phyloP scores from a whole-genome alignment of 805 yeast genomes.

The Scheffersomyces ergatensis region DNA sequence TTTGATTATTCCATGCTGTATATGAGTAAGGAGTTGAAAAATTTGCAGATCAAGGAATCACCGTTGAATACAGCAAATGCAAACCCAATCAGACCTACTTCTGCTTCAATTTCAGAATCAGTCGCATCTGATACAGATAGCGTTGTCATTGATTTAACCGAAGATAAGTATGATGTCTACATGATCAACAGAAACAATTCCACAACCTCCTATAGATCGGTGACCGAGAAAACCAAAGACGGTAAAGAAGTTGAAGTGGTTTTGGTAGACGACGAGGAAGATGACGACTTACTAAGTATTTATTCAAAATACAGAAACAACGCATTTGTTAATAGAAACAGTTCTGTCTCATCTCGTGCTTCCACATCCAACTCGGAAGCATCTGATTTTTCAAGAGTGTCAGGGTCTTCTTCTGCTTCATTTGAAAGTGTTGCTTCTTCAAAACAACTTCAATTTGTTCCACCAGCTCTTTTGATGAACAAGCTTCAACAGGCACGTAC shows the following conservation, averaged over 20 bases:
- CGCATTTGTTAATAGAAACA: conserved; percentile 3
- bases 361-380: neutral
- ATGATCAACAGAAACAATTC: conserved; percentile 34
- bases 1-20: neutral
- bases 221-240: conserved; percentile 33
- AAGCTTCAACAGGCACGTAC: neutral
- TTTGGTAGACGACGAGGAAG: conserved; percentile 39
- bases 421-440: conserved; percentile 19
- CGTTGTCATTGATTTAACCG: conserved; percentile 40
- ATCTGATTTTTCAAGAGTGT: neutral
- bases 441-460: conserved; percentile 12
- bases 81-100: neutral
- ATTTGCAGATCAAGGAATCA: neutral
- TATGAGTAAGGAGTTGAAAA: neutral
- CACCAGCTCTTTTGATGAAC: neutral
- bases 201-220: conserved; percentile 34
- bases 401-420: conserved; percentile 14
- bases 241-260: conserved; percentile 44
- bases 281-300: conserved; percentile 35
- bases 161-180: conserved; percentile 37
- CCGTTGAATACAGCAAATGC: neutral
- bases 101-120: conserved; percentile 23
- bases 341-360: neutral
- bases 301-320: conserved; percentile 37
- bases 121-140: conserved; percentile 36